These are phyloP conservation scores for Malassezia japonica DNA, from an alignment of 1,284 basidiomycete genomes.

Conservation along the genomic window DNA sequence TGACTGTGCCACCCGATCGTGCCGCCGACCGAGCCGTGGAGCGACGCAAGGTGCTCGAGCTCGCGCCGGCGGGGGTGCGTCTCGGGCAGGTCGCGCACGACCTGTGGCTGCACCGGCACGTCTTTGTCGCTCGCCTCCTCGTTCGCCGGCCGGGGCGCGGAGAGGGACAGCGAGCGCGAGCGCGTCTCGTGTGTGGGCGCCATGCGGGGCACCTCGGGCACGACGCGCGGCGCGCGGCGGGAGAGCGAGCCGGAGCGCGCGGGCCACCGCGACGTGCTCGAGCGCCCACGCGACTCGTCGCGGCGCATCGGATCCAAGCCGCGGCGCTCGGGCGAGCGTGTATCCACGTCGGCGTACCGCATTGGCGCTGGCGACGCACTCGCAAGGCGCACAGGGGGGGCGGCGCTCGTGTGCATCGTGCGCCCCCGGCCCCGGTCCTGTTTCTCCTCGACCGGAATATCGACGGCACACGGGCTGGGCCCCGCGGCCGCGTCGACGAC, in stretches of 20 bases:
- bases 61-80: slow-evolving; percentile 62
- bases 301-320: neutral
- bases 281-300: neutral
- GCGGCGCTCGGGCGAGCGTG: neutral
- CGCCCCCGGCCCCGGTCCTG: neutral
- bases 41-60: slow-evolving; percentile 64
- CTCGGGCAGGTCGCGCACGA: slow-evolving; percentile 57
- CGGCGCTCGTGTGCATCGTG: no score
- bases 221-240: neutral
- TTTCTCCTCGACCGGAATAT: neutral
- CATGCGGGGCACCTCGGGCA: neutral
- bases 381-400: neutral
- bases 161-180: slow-evolving; percentile 30
- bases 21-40: slow-evolving; percentile 77
- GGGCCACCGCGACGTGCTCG: neutral
- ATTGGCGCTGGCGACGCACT: neutral
- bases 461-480: slow-evolving; percentile 55
- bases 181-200: slow-evolving; percentile 2
- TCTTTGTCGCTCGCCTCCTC: slow-evolving; percentile 16
- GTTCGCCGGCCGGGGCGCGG: slow-evolving; percentile 14
- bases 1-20: slow-evolving; percentile 88
- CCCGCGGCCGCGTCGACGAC: slow-evolving; percentile 79
- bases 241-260: neutral
- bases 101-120: slow-evolving; percentile 20
- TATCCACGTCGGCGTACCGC: neutral